Evolutionary conservation across 1,284 basidiomycete species (phyloP).

Genomic region (Athelia sp.): DNA sequence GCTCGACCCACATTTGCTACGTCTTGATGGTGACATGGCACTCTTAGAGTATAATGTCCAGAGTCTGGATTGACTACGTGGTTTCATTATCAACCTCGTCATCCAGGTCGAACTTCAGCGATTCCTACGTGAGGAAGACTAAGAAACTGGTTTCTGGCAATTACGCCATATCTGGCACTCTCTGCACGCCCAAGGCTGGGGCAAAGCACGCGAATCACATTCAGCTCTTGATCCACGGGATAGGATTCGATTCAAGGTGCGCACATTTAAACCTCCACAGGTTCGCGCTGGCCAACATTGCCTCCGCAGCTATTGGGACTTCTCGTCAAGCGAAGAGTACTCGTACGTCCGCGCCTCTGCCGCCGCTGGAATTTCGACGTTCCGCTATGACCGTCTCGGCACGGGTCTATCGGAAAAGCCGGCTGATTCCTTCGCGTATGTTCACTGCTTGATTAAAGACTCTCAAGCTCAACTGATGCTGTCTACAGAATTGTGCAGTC

Average conservation of each 20-base stretch:
- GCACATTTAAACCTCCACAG: no score
- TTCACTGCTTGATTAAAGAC: background rate
- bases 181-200: background rate
- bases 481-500: no score
- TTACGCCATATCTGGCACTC: background rate
- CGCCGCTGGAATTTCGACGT: background rate
- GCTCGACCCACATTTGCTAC: no score
- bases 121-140: no score
- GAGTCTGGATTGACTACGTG: no score
- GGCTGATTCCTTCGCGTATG: background rate
- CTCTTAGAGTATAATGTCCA: no score
- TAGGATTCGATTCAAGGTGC: no score
- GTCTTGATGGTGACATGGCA: no score
- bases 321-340: background rate
- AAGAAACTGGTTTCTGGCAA: background rate
- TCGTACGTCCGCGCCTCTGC: background rate
- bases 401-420: background rate
- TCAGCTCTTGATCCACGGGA: background rate
- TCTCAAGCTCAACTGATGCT: no score
- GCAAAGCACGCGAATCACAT: background rate
- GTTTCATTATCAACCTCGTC: no score
- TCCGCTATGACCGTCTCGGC: conserved; percentile 2
- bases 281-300: background rate
- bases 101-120: no score
- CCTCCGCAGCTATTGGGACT: conserved; percentile 1